These are phyloP conservation scores for Vigna reflexopilosa DNA, from an alignment of 306 rosid species.

Conservation along the genomic window DNA sequence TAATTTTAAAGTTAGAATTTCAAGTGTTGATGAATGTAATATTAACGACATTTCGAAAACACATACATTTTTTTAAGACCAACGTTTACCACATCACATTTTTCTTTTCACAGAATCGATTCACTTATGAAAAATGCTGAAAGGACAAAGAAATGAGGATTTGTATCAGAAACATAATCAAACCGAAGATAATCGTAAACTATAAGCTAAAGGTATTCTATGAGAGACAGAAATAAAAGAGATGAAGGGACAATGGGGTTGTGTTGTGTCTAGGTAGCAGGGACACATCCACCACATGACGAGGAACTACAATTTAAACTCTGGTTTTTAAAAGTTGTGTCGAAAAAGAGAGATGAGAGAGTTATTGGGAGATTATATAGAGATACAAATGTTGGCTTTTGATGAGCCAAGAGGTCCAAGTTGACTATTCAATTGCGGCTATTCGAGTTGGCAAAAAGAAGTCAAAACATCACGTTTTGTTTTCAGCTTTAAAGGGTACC, in stretches of 20 bases:
- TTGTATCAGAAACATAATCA: too few species aligned
- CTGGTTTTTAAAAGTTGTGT: not conserved
- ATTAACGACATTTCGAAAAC: too few species aligned
- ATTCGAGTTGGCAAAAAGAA: conserved; percentile 41
- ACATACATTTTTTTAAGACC: too few species aligned
- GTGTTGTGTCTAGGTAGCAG: not conserved
- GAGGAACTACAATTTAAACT: not conserved
- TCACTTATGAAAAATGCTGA: not conserved
- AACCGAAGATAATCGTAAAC: not conserved
- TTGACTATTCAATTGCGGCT: conserved; percentile 52
- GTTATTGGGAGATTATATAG: not conserved
- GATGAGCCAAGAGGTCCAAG: conserved; percentile 47
- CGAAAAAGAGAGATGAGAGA: not conserved
- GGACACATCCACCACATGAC: not conserved
- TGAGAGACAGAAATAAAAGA: not conserved
- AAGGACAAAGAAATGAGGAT: not conserved
- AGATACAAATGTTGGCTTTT: conserved; percentile 48
- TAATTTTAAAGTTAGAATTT: not conserved
- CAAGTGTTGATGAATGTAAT: not conserved
- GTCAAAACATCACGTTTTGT: not conserved
- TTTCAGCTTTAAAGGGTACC: not conserved
- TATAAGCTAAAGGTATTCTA: conserved; percentile 27
- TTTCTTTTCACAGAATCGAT: not conserved
- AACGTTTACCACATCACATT: not conserved
- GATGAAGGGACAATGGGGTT: not conserved